A percentile compares a stretch with the other conserved stretches of the same genome.
These are phyloP conservation scores for Saturnispora galanensis DNA, from an alignment of 805 yeast genomes.

Conservation along the genomic window DNA sequence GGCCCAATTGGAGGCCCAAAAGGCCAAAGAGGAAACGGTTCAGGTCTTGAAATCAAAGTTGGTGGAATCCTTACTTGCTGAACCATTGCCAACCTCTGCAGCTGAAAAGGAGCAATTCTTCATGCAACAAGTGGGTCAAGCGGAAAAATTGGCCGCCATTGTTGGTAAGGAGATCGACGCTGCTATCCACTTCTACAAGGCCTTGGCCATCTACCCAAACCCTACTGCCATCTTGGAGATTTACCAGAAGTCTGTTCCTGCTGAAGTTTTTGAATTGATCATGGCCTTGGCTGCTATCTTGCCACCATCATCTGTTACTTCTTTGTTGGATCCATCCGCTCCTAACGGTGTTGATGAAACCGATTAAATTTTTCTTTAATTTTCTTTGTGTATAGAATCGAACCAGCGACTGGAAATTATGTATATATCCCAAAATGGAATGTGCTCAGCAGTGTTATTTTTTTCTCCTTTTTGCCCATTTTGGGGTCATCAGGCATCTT, in stretches of 20 bases:
- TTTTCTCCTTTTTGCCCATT: neutral
- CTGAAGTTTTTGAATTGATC: slow-evolving; percentile 69
- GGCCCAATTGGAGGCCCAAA: slow-evolving; percentile 44
- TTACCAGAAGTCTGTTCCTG: slow-evolving; percentile 82
- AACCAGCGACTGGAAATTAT: neutral
- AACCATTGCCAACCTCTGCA: slow-evolving; percentile 69
- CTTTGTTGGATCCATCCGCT: slow-evolving; percentile 38
- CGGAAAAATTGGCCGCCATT: slow-evolving; percentile 66
- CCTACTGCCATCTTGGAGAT: slow-evolving; percentile 87
- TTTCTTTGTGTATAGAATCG: slow-evolving; percentile 6
- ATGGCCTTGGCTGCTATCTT: slow-evolving; percentile 83
- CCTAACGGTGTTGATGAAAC: slow-evolving; percentile 10
- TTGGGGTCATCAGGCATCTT: neutral
- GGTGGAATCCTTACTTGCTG: slow-evolving; percentile 49
- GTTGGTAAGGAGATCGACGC: slow-evolving; percentile 70
- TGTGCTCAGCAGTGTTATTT: no score
- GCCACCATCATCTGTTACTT: slow-evolving; percentile 75
- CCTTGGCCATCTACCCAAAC: slow-evolving; percentile 84
- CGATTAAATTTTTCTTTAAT: slow-evolving; percentile 7
- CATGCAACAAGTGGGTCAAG: slow-evolving; percentile 72
- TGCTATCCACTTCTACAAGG: slow-evolving; percentile 88
- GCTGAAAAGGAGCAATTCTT: slow-evolving; percentile 67
- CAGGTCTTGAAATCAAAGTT: slow-evolving; percentile 53
- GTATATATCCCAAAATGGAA: neutral
- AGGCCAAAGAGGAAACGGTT: slow-evolving; percentile 50